phyloP scores from a whole-genome alignment of 2,329 filamentous ascomycete genomes.

The Phyllosticta citribraziliensis region DNA sequence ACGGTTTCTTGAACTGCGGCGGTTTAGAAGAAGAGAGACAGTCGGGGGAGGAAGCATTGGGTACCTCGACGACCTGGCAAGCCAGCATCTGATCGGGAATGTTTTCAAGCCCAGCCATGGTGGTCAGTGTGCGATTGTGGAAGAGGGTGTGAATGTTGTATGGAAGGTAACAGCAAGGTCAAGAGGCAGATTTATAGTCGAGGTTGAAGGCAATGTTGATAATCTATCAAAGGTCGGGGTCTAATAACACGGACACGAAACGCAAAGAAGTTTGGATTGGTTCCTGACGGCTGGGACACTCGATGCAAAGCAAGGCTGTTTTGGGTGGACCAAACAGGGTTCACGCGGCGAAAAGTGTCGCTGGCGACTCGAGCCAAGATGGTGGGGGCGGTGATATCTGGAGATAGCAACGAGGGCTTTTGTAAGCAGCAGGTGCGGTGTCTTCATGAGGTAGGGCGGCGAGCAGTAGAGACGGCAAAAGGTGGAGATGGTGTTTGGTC shows the following conservation, averaged over 20 bases:
- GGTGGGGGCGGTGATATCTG: not conserved
- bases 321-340: not conserved
- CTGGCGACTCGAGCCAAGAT: not conserved
- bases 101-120: slow-evolving; percentile 13
- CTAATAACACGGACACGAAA: not conserved
- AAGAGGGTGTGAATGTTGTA: not conserved
- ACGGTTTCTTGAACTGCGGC: slow-evolving; percentile 42
- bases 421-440: not conserved
- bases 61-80: slow-evolving; percentile 37
- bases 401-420: not conserved
- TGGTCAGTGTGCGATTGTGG: not conserved
- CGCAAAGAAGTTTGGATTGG: not conserved
- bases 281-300: not conserved
- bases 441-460: not conserved
- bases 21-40: not conserved
- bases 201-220: not conserved
- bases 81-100: slow-evolving; percentile 39
- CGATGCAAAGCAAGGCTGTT: not conserved
- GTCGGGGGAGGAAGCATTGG: not conserved
- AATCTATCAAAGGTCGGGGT: not conserved
- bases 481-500: not conserved
- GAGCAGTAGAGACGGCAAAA: not conserved
- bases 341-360: not conserved
- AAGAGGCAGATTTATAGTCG: not conserved
- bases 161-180: not conserved